Conservation (phyloP, 805 yeast species). For the Wickerhamiella hasegawae region DNA sequence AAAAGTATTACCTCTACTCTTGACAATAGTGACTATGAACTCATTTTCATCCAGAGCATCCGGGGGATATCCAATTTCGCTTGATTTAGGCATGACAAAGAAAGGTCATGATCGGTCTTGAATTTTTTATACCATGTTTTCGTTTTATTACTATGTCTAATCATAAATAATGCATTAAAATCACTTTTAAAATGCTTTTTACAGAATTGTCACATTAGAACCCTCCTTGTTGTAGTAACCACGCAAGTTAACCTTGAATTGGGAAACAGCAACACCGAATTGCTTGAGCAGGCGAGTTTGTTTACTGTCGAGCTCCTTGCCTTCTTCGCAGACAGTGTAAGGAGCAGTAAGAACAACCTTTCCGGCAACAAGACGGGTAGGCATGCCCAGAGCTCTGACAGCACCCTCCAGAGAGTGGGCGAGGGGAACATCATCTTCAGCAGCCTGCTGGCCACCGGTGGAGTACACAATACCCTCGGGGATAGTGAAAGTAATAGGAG, state of each 20-base stretch:
- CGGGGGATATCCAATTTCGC: slow-evolving; percentile 19
- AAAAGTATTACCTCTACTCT: slow-evolving; percentile 21
- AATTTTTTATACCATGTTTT: background rate
- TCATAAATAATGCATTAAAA: too few relatives aligned
- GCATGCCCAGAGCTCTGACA: slow-evolving; percentile 76
- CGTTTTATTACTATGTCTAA: background rate
- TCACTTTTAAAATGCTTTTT: background rate
- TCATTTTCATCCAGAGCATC: slow-evolving; percentile 15
- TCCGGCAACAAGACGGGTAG: slow-evolving; percentile 81
- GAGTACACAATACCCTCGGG: slow-evolving; percentile 89
- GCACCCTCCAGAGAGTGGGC: slow-evolving; percentile 92
- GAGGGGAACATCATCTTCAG: slow-evolving; percentile 91
- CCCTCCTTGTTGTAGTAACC: slow-evolving; percentile 54
- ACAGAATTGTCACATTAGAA: slow-evolving; percentile 23
- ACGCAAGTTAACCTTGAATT: slow-evolving; percentile 64
- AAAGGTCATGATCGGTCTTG: background rate
- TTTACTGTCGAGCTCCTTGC: slow-evolving; percentile 69
- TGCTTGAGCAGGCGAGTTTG: slow-evolving; percentile 86
- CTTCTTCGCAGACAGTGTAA: slow-evolving; percentile 63
- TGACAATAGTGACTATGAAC: slow-evolving; percentile 18
- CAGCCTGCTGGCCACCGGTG: slow-evolving; percentile 83
- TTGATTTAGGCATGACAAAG: slow-evolving; percentile 1
- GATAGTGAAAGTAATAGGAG: slow-evolving; percentile 70
- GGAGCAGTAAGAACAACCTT: slow-evolving; percentile 66
- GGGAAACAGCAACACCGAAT: slow-evolving; percentile 89